A percentile compares a stretch with the other conserved stretches of the same genome.
Conservation (phyloP, 768 basidiomycete genomes). For the Xerocomus spinulosus region DNA sequence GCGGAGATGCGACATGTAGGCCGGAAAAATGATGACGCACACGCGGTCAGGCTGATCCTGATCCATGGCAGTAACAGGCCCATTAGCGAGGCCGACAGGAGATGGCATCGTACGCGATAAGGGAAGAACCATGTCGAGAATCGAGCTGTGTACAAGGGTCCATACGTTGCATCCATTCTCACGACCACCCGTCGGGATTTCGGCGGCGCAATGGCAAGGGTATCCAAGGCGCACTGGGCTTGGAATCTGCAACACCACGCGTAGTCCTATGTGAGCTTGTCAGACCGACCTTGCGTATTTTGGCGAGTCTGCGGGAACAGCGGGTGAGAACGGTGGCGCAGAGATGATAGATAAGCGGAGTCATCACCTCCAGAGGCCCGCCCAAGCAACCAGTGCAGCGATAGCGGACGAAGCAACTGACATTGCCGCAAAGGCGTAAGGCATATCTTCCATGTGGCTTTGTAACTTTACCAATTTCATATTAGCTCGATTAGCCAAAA, state of each 20-base stretch:
- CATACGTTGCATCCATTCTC: constrained; percentile 14
- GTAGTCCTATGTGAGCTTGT: constrained; percentile 25
- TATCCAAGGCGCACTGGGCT: constrained; percentile 30
- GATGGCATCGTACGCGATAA: constrained; percentile 9
- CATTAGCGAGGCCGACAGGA: neutral
- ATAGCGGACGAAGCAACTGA: constrained; percentile 54
- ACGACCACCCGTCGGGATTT: constrained; percentile 39
- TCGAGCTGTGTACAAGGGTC: neutral
- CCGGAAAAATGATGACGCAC: constrained; percentile 2
- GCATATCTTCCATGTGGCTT: constrained; percentile 66
- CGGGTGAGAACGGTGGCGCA: constrained; percentile 7
- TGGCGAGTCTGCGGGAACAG: constrained; percentile 33
- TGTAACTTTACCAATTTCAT: constrained; percentile 49
- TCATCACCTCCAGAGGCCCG: constrained; percentile 58
- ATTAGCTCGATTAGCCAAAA: constrained; percentile 20
- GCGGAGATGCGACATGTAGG: constrained; percentile 12
- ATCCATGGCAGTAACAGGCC: constrained; percentile 9
- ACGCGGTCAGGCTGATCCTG: constrained; percentile 14
- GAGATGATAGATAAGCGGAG: constrained; percentile 8
- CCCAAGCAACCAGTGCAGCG: constrained; percentile 57
- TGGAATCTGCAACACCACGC: constrained; percentile 9
- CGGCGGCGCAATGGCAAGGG: constrained; percentile 39
- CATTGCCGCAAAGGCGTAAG: constrained; percentile 70
- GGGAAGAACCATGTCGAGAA: neutral
- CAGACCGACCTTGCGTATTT: constrained; percentile 43